Conservation (phyloP, 495 filamentous ascomycete genomes). For the Podospora comata region DNA sequence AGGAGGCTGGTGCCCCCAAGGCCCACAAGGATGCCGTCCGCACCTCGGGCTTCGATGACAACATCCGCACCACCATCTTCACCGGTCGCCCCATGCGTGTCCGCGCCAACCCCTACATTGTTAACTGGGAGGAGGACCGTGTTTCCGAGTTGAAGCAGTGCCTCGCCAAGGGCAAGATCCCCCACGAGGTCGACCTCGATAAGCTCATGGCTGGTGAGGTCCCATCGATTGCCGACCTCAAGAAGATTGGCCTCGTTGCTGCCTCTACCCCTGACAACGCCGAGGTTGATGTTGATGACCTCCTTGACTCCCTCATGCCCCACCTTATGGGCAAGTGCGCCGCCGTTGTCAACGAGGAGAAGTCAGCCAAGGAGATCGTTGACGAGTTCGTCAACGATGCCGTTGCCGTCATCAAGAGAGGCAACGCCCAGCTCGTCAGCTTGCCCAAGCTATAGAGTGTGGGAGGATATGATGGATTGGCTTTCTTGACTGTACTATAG, state of each 20-base stretch:
- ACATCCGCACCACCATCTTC: conserved; percentile 95
- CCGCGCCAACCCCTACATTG: conserved; percentile 86
- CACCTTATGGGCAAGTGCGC: conserved; percentile 97
- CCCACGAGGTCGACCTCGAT: conserved; percentile 92
- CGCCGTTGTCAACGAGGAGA: conserved; percentile 89
- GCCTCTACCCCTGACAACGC: conserved; percentile 57
- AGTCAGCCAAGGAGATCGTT: conserved; percentile 86
- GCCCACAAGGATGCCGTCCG: conserved; percentile 96
- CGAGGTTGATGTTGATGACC: conserved; percentile 59
- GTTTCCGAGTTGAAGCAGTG: conserved; percentile 84
- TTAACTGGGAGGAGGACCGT: conserved; percentile 94
- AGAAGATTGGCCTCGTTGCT: conserved; percentile 64
- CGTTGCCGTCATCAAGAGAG: conserved; percentile 39
- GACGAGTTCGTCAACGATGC: conserved; percentile 93
- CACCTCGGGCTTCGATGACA: conserved; percentile 90
- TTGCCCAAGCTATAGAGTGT: conserved; percentile 17
- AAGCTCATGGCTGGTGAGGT: conserved; percentile 55
- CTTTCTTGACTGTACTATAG: conserved; percentile 6
- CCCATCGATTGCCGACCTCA: conserved; percentile 69
- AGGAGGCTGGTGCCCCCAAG: conserved; percentile 90
- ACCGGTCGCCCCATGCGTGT: conserved; percentile 93
- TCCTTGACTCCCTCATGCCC: conserved; percentile 85
- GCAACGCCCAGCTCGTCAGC: conserved; percentile 20
- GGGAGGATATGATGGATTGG: background rate
- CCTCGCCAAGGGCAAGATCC: conserved; percentile 81